These are phyloP conservation scores for Zarea fungicola DNA, from an alignment of 2,329 filamentous ascomycete genomes.

Conservation along the genomic window DNA sequence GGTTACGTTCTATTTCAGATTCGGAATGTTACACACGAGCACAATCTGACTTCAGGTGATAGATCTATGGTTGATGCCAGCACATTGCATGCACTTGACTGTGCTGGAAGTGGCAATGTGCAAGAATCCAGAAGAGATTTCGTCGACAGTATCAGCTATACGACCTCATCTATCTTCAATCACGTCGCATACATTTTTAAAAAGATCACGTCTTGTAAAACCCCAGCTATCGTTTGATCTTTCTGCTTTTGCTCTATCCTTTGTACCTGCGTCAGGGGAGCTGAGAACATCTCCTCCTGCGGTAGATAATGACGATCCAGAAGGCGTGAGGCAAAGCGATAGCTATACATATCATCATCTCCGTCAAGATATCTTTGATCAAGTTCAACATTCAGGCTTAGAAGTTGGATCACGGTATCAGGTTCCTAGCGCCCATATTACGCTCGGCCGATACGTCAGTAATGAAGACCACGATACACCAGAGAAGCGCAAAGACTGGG, in stretches of 20 bases:
- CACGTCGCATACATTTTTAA: constrained; percentile 58
- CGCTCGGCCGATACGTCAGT: too few relatives aligned
- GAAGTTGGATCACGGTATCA: too few relatives aligned
- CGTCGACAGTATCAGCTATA: constrained; percentile 53
- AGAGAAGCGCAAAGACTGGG: constrained; percentile 55
- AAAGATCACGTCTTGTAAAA: constrained; percentile 71
- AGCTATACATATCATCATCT: too few relatives aligned
- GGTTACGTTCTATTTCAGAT: neutral
- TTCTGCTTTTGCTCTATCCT: constrained; percentile 82
- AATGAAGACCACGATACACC: constrained; percentile 56
- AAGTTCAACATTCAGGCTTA: too few relatives aligned
- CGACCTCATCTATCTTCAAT: constrained; percentile 52
- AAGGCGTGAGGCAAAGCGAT: too few relatives aligned
- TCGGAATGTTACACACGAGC: neutral
- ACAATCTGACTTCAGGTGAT: neutral
- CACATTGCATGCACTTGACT: constrained; percentile 75
- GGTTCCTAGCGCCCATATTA: too few relatives aligned
- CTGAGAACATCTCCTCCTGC: constrained; percentile 32
- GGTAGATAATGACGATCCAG: constrained; percentile 30
- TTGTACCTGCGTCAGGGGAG: constrained; percentile 72
- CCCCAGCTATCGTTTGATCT: constrained; percentile 80
- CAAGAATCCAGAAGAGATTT: constrained; percentile 63
- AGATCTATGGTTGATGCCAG: constrained; percentile 85
- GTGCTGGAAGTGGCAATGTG: constrained; percentile 78
- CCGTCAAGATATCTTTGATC: too few relatives aligned